A percentile compares a stretch with the other conserved stretches of the same genome.
Conservation (phyloP, 345 rosid species). For the Atalantia buxifolia region DNA sequence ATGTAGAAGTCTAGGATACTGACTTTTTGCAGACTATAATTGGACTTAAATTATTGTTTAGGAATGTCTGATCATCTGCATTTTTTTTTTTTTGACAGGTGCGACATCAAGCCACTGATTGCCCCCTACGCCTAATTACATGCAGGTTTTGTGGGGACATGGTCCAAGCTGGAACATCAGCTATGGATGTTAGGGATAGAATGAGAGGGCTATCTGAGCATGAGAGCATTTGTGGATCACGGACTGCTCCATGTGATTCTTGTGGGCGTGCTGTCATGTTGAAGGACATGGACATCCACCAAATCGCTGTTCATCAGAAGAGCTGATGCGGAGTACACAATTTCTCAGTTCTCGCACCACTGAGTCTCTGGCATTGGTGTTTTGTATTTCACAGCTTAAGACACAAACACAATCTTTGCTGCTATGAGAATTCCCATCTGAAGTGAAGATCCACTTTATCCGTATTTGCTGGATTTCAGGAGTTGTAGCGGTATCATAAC, state of each 20-base stretch:
- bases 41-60: background rate
- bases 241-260: slow-evolving; percentile 91
- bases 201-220: slow-evolving; percentile 90
- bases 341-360: background rate
- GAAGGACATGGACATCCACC: slow-evolving; percentile 98
- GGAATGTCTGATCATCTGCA: too few relatives aligned
- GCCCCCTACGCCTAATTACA: slow-evolving; percentile 65
- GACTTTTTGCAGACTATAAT: background rate
- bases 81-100: slow-evolving; percentile 38
- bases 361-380: background rate
- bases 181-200: slow-evolving; percentile 69
- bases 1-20: background rate
- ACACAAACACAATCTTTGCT: background rate
- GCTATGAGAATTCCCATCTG: background rate
- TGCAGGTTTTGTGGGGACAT: slow-evolving; percentile 94
- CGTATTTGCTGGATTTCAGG: background rate
- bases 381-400: background rate
- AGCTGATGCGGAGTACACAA: slow-evolving; percentile 22
- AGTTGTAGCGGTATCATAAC: background rate
- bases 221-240: slow-evolving; percentile 89
- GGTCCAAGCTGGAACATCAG: slow-evolving; percentile 80
- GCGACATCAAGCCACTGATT: slow-evolving; percentile 71
- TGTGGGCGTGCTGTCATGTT: slow-evolving; percentile 96
- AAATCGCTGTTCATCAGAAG: slow-evolving; percentile 82
- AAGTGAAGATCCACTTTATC: background rate